phyloP scores from a whole-genome alignment of 1,139 yeast species.

The Candida tropicalis region DNA sequence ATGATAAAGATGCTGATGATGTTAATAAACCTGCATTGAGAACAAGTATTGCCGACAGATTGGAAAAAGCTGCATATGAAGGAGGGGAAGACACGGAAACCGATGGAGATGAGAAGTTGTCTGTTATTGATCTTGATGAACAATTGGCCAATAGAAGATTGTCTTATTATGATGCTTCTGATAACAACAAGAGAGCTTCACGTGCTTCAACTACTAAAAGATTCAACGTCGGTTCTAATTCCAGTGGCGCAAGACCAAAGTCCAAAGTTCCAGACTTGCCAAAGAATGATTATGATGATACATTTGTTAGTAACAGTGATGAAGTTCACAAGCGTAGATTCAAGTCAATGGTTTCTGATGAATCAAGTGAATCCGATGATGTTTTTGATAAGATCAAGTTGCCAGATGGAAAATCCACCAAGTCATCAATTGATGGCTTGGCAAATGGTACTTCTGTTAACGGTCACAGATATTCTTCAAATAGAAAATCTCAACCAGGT shows the following conservation, averaged over 20 bases:
- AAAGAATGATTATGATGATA: slow-evolving; percentile 28
- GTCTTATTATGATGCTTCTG: slow-evolving; percentile 34
- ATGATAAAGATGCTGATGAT: slow-evolving; percentile 27
- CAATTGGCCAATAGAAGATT: slow-evolving; percentile 44
- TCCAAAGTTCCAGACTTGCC: slow-evolving; percentile 41
- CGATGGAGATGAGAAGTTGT: slow-evolving; percentile 39
- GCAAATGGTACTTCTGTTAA: slow-evolving; percentile 14
- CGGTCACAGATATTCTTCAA: slow-evolving; percentile 16
- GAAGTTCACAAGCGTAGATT: slow-evolving; percentile 20
- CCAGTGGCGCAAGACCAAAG: slow-evolving; percentile 28
- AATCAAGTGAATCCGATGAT: slow-evolving; percentile 22
- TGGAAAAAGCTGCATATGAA: slow-evolving; percentile 40
- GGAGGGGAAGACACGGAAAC: slow-evolving; percentile 30
- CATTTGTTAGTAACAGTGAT: slow-evolving; percentile 40
- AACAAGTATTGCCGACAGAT: slow-evolving; percentile 48
- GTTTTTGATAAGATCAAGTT: slow-evolving; percentile 49
- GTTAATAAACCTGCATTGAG: slow-evolving; percentile 36
- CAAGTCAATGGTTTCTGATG: slow-evolving; percentile 20
- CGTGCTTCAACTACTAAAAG: slow-evolving; percentile 26
- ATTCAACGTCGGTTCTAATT: slow-evolving; percentile 15
- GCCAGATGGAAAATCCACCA: slow-evolving; percentile 32
- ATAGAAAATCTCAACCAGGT: slow-evolving; percentile 38
- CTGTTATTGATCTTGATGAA: slow-evolving; percentile 47
- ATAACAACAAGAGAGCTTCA: slow-evolving; percentile 25
- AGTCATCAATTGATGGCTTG: slow-evolving; percentile 18